Evolutionary conservation across 192 early-diverging fungal genomes (phyloP), one percentile per base, ranked within the genome.

Genomic region (Backusella tuberculispora): DNA sequence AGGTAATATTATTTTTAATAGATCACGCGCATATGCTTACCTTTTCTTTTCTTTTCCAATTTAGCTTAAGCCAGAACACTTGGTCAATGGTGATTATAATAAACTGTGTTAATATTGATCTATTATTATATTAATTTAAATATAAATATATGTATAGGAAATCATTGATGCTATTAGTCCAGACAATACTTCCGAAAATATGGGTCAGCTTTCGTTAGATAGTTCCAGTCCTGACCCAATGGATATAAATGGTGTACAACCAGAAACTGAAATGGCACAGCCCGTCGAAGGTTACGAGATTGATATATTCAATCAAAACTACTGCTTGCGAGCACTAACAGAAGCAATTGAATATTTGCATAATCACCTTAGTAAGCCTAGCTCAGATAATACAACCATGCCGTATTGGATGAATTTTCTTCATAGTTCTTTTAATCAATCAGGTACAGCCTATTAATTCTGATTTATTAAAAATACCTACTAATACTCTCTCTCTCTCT

Each of bases 351-450:
- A 78, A 7, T 83, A 83, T 42, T 74, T 94, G 12, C 85, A 87
- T 46, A 74, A 38, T 4, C 60, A 76, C 9, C 83, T 86, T 37
- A 81, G 81, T 13, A 80, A 81, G 3, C 79, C 84, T 6, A 46
- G 63, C 9, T 71, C 75, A 26, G 76, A 79, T 17, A 72, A 76
- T 5, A 63, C 45, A 1, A 43, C 50, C 15, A 88, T 91, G 87
- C 90, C 90, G 1, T 38, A 56, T 3, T 94, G 92, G 92, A 93
- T 93, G 87, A 78, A 80, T 8, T 85, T 85, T 53, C 75, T 93
- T 6, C 44, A 81, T n/a, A 74, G 72, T 17, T 88, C 86, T 63
- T 84, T 91, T 48, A 74, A 69, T 15, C 73, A 74, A 63, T 72
- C 40, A 14, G 78, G 87, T 84, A 82, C 65, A 41, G 74, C 41